Base-by-base conservation (phyloP, 2,329 filamentous ascomycete species). In the Akanthomyces dipterigenus region DNA sequence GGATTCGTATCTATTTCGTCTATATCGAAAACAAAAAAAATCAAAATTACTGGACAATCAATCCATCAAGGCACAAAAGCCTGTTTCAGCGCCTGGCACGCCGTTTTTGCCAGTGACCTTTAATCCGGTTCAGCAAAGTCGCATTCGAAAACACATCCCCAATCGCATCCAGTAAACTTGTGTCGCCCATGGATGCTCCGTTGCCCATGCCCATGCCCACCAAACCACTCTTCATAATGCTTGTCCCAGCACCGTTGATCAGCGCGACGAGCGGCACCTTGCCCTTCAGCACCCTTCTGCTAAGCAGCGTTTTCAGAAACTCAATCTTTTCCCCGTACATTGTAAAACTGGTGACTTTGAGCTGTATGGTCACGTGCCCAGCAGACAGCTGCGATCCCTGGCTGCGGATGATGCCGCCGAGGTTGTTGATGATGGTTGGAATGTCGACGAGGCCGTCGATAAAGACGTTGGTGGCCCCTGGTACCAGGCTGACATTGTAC, bases 291-390 rank as follows among this genome's bases (percentile, higher is more conserved):
- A 46, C 43, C 24, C 46, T 42, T 49, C 26, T 58, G 22, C 36
- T 48, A 3, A 58, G 55, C 2, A 58, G 46, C 36, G 55, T 20
- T 3, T 36, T 45, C 45, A 58, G 42, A 24, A 58, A 58, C 8
- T 58, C 55, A 18, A 58, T 58, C 12, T 36, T 49, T n/a, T 58
- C 46, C 4, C 55, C 55, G 45, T 58, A 12, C 55, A 58, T 58
- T 8, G 45, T 58, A 26, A 58, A 58, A 11, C 45, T 42, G 16
- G 31, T 50, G 3, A 50, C 42, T 6, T 50, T 28, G 1, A 58
- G 24, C 34, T 58, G 36, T 1, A 58, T 12, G 9, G 45, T 31
- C 0, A 58, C 45, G 24, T 58, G 5, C 1, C 55, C 55, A 11
- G 43, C 55, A 1, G 24, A 45, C 5, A 58, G 20, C 18, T 58